Evolutionary conservation across 306 rosid genomes (phyloP).

Genomic region (Crotalaria pallida): DNA sequence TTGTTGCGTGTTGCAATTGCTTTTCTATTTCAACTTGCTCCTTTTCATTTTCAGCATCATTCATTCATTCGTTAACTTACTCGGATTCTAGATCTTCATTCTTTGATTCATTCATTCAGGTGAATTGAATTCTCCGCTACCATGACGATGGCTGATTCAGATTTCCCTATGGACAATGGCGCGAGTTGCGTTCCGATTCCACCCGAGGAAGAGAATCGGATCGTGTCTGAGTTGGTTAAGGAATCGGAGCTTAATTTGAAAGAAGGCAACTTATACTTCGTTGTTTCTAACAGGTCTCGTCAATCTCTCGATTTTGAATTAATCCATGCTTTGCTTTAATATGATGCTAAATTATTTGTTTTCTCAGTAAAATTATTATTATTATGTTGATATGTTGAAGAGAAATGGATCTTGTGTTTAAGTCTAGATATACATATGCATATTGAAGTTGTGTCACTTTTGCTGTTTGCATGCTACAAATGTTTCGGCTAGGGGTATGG

Average conservation of each 20-base stretch:
- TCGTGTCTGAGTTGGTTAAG: slow-evolving; percentile 50
- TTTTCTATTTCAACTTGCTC: not conserved
- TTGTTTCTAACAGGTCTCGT: slow-evolving; percentile 64
- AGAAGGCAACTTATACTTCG: slow-evolving; percentile 73
- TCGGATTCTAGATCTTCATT: slow-evolving; percentile 33
- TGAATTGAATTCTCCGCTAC: slow-evolving; percentile 19
- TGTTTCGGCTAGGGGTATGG: not conserved
- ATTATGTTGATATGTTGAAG: not conserved
- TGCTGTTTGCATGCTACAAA: not conserved
- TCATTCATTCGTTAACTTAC: not conserved
- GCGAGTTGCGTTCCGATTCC: slow-evolving; percentile 60
- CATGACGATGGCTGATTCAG: slow-evolving; percentile 82
- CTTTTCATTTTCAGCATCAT: slow-evolving; percentile 18
- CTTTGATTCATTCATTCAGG: not conserved
- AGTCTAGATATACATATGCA: not conserved
- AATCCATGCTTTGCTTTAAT: not conserved
- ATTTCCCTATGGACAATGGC: slow-evolving; percentile 60
- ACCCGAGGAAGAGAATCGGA: slow-evolving; percentile 80
- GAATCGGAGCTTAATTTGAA: slow-evolving; percentile 74
- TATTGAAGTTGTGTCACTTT: not conserved
- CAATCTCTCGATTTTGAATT: not conserved
- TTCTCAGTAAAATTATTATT: slow-evolving; percentile 7
- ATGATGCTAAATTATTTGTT: not conserved
- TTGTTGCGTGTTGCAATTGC: slow-evolving; percentile 11
- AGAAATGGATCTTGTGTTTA: slow-evolving; percentile 15